These are phyloP conservation scores for Bisporella sp. DNA, from an alignment of 2,329 filamentous ascomycete species.

Conservation along the genomic window DNA sequence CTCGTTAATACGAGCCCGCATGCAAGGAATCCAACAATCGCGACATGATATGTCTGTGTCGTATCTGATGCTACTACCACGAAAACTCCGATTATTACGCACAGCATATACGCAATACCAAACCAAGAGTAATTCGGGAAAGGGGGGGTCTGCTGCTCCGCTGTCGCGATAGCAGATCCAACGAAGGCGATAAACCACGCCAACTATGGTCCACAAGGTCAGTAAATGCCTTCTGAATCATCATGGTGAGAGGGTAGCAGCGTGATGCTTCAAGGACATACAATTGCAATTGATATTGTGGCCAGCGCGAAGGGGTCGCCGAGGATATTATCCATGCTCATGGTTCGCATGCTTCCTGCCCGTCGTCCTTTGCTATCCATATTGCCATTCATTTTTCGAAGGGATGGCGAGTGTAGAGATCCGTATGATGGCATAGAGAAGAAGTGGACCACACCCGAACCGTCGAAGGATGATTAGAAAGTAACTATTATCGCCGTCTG, in stretches of 20 bases:
- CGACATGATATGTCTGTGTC: constrained; percentile 83
- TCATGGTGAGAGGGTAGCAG: neutral
- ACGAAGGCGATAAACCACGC: constrained; percentile 94
- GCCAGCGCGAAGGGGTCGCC: constrained; percentile 95
- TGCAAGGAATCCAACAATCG: constrained; percentile 79
- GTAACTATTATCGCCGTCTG: constrained; percentile 9
- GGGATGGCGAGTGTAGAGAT: constrained; percentile 64
- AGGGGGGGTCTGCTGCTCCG: constrained; percentile 35
- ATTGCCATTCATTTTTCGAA: constrained; percentile 74
- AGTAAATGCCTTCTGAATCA: constrained; percentile 5
- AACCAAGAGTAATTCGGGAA: constrained; percentile 94
- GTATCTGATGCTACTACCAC: constrained; percentile 80
- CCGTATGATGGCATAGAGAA: constrained; percentile 64
- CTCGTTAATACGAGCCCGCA: constrained; percentile 80
- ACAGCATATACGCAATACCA: constrained; percentile 78
- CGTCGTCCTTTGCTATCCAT: constrained; percentile 46
- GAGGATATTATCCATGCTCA: constrained; percentile 82
- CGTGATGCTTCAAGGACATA: constrained; percentile 40
- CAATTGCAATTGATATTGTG: constrained; percentile 84
- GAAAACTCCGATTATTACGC: constrained; percentile 72
- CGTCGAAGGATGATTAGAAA: constrained; percentile 2
- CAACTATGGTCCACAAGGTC: constrained; percentile 48
- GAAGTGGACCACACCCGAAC: constrained; percentile 10
- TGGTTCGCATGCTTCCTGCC: constrained; percentile 43
- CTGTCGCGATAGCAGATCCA: constrained; percentile 67